Evolutionary conservation across 2,329 filamentous ascomycete species (phyloP).

Genomic region (Scolecobasidium constrictum): DNA sequence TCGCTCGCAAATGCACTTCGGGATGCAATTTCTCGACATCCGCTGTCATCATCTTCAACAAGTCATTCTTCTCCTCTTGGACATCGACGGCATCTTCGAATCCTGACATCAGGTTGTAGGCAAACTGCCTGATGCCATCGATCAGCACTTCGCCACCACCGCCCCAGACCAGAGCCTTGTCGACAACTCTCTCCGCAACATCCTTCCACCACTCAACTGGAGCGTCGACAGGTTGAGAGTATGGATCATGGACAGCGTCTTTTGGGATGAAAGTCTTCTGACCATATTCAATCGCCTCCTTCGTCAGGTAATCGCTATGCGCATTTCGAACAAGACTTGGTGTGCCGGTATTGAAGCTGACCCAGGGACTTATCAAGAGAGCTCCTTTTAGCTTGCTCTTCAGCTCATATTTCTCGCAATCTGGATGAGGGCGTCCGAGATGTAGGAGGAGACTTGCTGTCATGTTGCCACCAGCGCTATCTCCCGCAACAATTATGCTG

Average conservation of each 20-base stretch:
- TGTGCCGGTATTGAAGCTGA: constrained; percentile 2
- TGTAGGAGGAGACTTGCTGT: constrained; percentile 1
- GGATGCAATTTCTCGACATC: not conserved
- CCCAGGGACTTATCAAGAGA: constrained; percentile 3
- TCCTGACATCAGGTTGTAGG: constrained; percentile 33
- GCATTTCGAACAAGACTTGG: not conserved
- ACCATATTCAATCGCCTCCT: not conserved
- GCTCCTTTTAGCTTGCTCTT: not conserved
- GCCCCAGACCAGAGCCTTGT: constrained; percentile 40
- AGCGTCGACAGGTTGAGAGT: constrained; percentile 1
- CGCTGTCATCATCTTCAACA: no score
- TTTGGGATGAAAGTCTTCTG: not conserved
- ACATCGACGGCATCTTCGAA: no score
- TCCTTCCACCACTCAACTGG: constrained; percentile 41
- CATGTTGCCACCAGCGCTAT: constrained; percentile 5
- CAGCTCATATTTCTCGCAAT: not conserved
- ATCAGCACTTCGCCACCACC: constrained; percentile 47
- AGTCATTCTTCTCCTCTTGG: constrained; percentile 17
- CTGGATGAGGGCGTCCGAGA: constrained; percentile 2
- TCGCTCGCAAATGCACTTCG: not conserved
- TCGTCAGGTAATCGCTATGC: constrained; percentile 2
- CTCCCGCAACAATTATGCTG: constrained; percentile 21
- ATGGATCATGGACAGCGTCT: constrained; percentile 9
- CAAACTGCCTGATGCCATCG: constrained; percentile 43
- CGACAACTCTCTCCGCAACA: constrained; percentile 29